Evolutionary conservation across 2,329 filamentous ascomycete species (phyloP).

Genomic region (Ampelomyces quisqualis): DNA sequence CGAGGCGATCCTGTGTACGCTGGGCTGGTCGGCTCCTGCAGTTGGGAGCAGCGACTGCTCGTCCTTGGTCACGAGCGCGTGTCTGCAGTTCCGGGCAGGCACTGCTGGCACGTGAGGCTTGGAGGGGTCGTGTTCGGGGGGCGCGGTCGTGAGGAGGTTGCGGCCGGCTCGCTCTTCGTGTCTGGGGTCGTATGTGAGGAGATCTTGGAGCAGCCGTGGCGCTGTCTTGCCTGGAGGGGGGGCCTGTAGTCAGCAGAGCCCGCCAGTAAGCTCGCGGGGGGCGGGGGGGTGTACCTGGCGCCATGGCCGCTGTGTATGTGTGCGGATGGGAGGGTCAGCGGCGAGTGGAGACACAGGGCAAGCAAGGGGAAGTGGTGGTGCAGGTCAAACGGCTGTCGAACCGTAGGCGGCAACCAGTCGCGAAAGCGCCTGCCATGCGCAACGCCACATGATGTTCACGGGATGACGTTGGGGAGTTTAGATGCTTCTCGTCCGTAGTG

Average conservation of each 20-base stretch:
- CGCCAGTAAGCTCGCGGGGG: conserved; percentile 2
- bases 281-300: conserved; percentile 21
- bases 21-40: conserved; percentile 43
- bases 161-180: conserved; percentile 48
- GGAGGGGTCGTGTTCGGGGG: conserved; percentile 53
- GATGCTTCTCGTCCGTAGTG: background rate
- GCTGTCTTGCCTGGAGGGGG: conserved; percentile 53
- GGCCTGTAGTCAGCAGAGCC: conserved; percentile 23
- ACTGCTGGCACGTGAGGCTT: conserved; percentile 36
- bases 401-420: conserved; percentile 20
- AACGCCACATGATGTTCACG: background rate
- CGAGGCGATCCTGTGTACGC: conserved; percentile 59
- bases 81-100: conserved; percentile 54
- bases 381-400: conserved; percentile 12
- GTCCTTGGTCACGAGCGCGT: conserved; percentile 60
- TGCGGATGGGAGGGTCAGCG: conserved; percentile 2
- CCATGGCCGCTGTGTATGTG: conserved; percentile 18
- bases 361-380: too few relatives aligned
- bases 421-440: conserved; percentile 1
- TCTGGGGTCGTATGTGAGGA: conserved; percentile 54
- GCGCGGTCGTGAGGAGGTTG: conserved; percentile 60
- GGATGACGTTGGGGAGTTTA: background rate
- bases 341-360: conserved; percentile 6
- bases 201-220: conserved; percentile 54
- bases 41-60: conserved; percentile 55